Base-by-base conservation (phyloP, 805 yeast species). In the Debaryomyces tyrocola region DNA sequence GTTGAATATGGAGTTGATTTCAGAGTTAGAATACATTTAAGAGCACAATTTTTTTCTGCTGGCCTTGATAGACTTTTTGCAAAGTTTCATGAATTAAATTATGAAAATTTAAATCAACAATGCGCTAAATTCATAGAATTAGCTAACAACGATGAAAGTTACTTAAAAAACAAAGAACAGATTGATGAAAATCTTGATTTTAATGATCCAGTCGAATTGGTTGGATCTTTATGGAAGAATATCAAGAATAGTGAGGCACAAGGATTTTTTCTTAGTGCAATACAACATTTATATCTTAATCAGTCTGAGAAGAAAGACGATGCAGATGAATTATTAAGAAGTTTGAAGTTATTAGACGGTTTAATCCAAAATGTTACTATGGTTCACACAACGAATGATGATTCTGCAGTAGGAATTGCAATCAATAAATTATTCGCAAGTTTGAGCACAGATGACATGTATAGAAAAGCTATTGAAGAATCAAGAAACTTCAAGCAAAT, bases 381-480 rank as follows among this genome's bases (percentile, higher is more conserved):
- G 66, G 82, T 78, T 64, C 57, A 76, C 48, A 73, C 77, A 9
- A 64, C 81, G 1, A 70, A 73, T 34, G 78, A 79, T 43, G 50
- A 76, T 71, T 45, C 60, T 59, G 45, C 88, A 12, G 75, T 89
- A 52, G 87, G 85, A 44, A 80, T 87, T 40, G 88, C 96, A 1
- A 83, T 91, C 31, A 90, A 87, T 57, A 74, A 82, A 45, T 70
- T 92, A 39, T 74, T 82, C 48, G 83, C 89, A 37, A 77, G 87
- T 21, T 74, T 91, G 58, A 83, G 84, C 54, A 87, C 96, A 0
- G 97, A 92, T 62, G 96, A 89, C 44, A 84, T 85, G 66, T 96
- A 96, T 10, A 74, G 83, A 43, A 76, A 86, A 49, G 95, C 96
- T 4, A 48, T 66, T 36, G 63, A 59, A 18, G 90, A 79, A 45